Evolutionary conservation across 1,139 yeast genomes (phyloP).

Genomic region (Yamadazyma membranifaciens): DNA sequence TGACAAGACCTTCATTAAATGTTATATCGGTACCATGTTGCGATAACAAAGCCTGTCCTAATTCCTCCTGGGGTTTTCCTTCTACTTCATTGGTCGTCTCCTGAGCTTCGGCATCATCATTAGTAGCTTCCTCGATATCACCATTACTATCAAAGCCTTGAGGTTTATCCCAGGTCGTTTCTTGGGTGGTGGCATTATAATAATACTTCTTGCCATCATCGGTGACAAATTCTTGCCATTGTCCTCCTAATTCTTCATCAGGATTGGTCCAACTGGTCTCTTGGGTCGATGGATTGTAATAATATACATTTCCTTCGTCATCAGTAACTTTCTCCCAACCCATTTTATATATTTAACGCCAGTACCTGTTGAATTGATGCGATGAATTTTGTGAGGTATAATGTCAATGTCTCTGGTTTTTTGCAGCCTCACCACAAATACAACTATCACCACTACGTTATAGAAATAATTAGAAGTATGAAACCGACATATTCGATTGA

Average conservation of each 20-base stretch:
- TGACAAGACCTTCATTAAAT: slow-evolving; percentile 5
- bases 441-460: not conserved
- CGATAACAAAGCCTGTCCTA: too few species aligned
- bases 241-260: slow-evolving; percentile 35
- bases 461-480: not conserved
- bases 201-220: slow-evolving; percentile 75
- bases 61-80: not conserved
- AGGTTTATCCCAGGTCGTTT: slow-evolving; percentile 83
- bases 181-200: slow-evolving; percentile 61
- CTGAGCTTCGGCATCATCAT: not conserved
- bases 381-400: not conserved
- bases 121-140: slow-evolving; percentile 4
- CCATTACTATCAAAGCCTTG: slow-evolving; percentile 27
- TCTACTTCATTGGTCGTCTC: slow-evolving; percentile 10
- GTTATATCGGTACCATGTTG: slow-evolving; percentile 4
- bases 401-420: not conserved
- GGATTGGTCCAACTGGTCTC: slow-evolving; percentile 87
- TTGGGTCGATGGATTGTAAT: slow-evolving; percentile 62
- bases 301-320: slow-evolving; percentile 68
- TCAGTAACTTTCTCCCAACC: slow-evolving; percentile 67
- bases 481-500: slow-evolving; percentile 11
- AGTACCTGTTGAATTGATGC: not conserved
- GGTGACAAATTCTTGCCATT: slow-evolving; percentile 67
- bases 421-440: slow-evolving; percentile 6
- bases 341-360: not conserved